Conservation (phyloP, 306 rosid species). For the Aeschynomene evenia region DNA sequence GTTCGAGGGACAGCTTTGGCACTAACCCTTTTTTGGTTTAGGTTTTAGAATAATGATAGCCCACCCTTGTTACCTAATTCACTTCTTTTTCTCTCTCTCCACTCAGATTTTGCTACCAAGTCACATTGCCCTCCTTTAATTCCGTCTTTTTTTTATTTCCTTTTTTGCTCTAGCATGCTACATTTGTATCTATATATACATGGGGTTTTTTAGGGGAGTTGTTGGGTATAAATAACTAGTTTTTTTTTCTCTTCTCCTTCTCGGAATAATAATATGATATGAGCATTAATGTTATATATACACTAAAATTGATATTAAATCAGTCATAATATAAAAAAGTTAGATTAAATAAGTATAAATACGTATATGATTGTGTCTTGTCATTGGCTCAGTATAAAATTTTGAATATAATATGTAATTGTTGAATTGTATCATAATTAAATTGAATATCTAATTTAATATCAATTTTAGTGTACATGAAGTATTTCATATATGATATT, state of each 20-base stretch:
- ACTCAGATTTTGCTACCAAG: slow-evolving; percentile 27
- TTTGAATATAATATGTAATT: too few species aligned
- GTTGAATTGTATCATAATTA: too few species aligned
- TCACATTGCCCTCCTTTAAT: slow-evolving; percentile 29
- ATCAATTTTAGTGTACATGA: too few species aligned
- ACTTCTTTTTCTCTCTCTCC: slow-evolving; percentile 36
- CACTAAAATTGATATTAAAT: too few species aligned
- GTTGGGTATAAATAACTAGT: neutral
- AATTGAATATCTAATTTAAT: too few species aligned
- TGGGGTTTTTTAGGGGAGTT: slow-evolving; percentile 17
- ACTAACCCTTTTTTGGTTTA: slow-evolving; percentile 46
- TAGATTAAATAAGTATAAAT: too few species aligned
- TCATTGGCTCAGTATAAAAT: too few species aligned
- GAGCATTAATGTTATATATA: too few species aligned
- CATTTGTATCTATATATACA: slow-evolving; percentile 28
- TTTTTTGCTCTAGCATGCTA: slow-evolving; percentile 38
- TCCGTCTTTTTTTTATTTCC: slow-evolving; percentile 16
- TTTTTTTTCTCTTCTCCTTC: neutral
- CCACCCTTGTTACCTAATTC: slow-evolving; percentile 48
- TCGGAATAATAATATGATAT: too few species aligned
- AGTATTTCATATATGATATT: too few species aligned
- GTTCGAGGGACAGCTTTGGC: slow-evolving; percentile 41
- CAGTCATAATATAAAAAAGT: too few species aligned
- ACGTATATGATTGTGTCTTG: too few species aligned
- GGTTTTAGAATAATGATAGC: slow-evolving; percentile 39